Evolutionary conservation across 1,139 yeast species (phyloP), one percentile per base, ranked within the genome.

Genomic region (Pichia sp.): DNA sequence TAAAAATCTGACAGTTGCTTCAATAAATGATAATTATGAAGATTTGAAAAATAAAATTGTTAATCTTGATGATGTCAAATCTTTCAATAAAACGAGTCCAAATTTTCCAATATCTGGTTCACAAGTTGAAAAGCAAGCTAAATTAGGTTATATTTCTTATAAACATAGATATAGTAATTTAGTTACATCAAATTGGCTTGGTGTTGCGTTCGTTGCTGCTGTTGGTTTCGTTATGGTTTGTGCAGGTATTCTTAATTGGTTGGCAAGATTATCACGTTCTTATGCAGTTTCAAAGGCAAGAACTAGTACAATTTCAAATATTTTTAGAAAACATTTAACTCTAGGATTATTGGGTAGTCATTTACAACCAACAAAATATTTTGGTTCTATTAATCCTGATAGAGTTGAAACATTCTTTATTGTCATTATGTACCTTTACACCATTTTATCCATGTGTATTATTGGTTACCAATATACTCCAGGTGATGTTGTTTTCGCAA

Each of bases 371-470:
- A 36, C 28, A 9, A 36, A 26, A 36, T 36, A 8, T 41, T 66
- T 70, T 42, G 51, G 66, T 31, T 67, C 74, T 57, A 51, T 74
- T 38, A 63, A 82, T 10, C 95, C 95, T 0, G 78, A 89, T 0
- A 72, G 94, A 51, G 66, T 76, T 53, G 94, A 84, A 63, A 61
- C 81, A 0, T 53, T 78, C 7, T 66, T 78, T 41, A 66, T 83
- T 26, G 53, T 66, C 9, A 67, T 75, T 8, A 82, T 79, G 63
- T 57, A 76, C 10, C 59, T 72, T 2, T 63, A 82, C 50, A 69
- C 73, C 40, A 49, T 74, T 9, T 37, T 63, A 25, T 49, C 18
- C 55, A 8, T 44, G 45, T 44, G 43, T 53, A 52, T 62, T 27
- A 31, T 61, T 11, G 67, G 78, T 26, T 67, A 78, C 42, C 68